Evolutionary conservation across 371 early-diverging fungal genomes (phyloP).

Genomic region (Apophysomyces elegans): DNA sequence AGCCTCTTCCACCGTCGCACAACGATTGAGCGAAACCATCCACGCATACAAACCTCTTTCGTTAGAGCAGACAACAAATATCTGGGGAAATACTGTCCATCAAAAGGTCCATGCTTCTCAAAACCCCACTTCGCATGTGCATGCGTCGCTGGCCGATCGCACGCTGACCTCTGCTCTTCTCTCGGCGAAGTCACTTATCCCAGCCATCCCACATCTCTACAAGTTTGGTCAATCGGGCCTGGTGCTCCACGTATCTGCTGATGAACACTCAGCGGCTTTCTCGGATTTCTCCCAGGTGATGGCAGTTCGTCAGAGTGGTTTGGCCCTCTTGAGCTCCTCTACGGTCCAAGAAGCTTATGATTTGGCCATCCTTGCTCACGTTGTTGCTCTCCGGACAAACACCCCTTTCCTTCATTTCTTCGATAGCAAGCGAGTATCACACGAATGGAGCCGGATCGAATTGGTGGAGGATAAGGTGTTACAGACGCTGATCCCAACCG

Average conservation of each 20-base stretch:
- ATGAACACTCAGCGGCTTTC: conserved; percentile 30
- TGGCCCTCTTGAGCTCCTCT: conserved; percentile 70
- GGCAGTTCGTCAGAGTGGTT: conserved; percentile 81
- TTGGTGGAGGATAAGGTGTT: conserved; percentile 21
- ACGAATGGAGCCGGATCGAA: conserved; percentile 40
- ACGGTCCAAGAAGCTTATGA: conserved; percentile 76
- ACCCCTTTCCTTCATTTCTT: conserved; percentile 68
- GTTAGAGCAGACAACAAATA: conserved; percentile 11
- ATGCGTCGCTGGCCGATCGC: conserved; percentile 20
- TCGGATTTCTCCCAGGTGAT: conserved; percentile 68
- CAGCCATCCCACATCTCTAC: conserved; percentile 71
- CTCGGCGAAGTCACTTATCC: conserved; percentile 57
- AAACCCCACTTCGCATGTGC: conserved; percentile 24
- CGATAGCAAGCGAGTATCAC: conserved; percentile 45
- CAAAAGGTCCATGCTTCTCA: conserved; percentile 24
- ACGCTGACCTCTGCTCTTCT: conserved; percentile 52
- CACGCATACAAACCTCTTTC: conserved; percentile 1
- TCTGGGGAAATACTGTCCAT: conserved; percentile 23
- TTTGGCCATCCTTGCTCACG: conserved; percentile 67
- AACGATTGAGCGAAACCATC: neutral
- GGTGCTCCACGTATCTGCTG: conserved; percentile 62
- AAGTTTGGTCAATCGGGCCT: conserved; percentile 54
- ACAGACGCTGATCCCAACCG: conserved; percentile 29
- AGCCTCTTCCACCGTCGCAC: conserved; percentile 11
- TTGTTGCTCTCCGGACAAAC: conserved; percentile 60